phyloP scores from a whole-genome alignment of 495 filamentous ascomycete genomes.

The Talaromyces proteolyticus region DNA sequence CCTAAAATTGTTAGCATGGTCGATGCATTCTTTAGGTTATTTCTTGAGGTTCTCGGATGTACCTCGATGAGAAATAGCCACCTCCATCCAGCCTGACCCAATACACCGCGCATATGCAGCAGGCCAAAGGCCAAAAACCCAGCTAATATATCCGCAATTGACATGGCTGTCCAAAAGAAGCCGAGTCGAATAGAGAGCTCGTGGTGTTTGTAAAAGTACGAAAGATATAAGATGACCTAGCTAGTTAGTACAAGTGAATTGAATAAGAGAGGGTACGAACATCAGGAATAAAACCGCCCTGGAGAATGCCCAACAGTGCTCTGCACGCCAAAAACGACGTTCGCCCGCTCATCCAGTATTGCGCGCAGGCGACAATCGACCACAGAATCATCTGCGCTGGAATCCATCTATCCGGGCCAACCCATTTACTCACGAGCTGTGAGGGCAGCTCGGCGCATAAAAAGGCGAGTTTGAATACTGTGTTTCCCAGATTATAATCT shows the following conservation, averaged over 20 bases:
- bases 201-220: conserved; percentile 45
- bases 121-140: conserved; percentile 40
- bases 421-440: conserved; percentile 52
- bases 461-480: conserved; percentile 17
- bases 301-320: conserved; percentile 58
- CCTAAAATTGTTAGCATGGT: conserved; percentile 30
- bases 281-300: conserved; percentile 48
- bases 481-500: conserved; percentile 60
- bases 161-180: conserved; percentile 53
- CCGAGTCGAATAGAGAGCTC: conserved; percentile 45
- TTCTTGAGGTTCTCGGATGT: no score
- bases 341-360: conserved; percentile 54
- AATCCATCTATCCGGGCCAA: conserved; percentile 74
- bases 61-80: conserved; percentile 46
- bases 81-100: conserved; percentile 25
- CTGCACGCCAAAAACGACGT: conserved; percentile 56
- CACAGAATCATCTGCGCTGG: conserved; percentile 67
- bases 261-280: neutral
- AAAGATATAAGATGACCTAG: conserved; percentile 38
- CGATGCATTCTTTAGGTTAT: neutral
- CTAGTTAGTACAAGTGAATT: neutral
- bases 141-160: conserved; percentile 38
- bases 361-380: conserved; percentile 56
- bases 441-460: conserved; percentile 51
- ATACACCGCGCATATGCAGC: conserved; percentile 31